Conservation (phyloP, 768 basidiomycete genomes). For the Fomitopsis pulvina region DNA sequence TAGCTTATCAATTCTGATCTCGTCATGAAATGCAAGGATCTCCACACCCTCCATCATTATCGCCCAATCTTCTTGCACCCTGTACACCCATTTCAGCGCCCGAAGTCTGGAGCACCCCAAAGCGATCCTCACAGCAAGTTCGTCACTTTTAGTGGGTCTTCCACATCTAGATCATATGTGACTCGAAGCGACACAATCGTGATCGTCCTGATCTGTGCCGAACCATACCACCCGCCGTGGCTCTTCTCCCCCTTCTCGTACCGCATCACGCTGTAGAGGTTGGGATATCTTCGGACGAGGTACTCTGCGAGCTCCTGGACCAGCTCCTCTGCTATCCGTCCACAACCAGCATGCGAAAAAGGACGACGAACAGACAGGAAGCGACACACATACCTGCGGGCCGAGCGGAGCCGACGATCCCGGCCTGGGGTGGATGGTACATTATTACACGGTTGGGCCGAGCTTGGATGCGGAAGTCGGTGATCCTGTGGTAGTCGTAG, state of each 20-base stretch:
- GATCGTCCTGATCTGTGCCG: slow-evolving; percentile 43
- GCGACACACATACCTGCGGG: slow-evolving; percentile 8
- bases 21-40: not conserved
- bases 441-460: slow-evolving; percentile 42
- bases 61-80: slow-evolving; percentile 17
- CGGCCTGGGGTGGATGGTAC: slow-evolving; percentile 44
- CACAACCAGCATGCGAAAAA: not conserved
- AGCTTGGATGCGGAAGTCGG: slow-evolving; percentile 44
- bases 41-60: slow-evolving; percentile 12
- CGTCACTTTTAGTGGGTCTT: slow-evolving; percentile 55
- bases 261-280: slow-evolving; percentile 45
- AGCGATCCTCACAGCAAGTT: slow-evolving; percentile 46
- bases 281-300: slow-evolving; percentile 55
- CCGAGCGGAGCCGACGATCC: slow-evolving; percentile 17
- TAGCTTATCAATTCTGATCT: not conserved
- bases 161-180: slow-evolving; percentile 44
- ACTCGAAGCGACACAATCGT: slow-evolving; percentile 42
- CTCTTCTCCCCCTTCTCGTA: slow-evolving; percentile 5
- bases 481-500: slow-evolving; percentile 48
- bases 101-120: not conserved
- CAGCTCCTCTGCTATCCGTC: slow-evolving; percentile 48
- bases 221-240: slow-evolving; percentile 32
- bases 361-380: not conserved
- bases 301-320: slow-evolving; percentile 66
- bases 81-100: not conserved